Percentiles rank a stretch among this genome's conserved stretches.
Conservation (phyloP, 805 yeast species). For the Starmerella potacharoeniae region DNA sequence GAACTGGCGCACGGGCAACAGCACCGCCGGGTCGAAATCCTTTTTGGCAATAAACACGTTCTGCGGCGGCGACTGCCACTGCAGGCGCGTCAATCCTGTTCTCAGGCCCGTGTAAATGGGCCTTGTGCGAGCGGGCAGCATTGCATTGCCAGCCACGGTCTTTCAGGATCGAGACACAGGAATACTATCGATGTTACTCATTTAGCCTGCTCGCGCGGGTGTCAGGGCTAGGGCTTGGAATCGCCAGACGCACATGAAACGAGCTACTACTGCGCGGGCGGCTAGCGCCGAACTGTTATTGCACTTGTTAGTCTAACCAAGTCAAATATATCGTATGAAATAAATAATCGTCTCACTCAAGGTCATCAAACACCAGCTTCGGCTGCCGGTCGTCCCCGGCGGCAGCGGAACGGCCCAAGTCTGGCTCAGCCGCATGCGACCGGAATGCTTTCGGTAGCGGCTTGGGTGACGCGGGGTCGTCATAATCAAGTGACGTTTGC, state of each 20-base stretch:
- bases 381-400: neutral
- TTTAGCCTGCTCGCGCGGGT: neutral
- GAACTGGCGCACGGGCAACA: conserved; percentile 54
- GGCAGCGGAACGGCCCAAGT: neutral
- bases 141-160: neutral
- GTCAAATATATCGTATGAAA: neutral
- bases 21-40: conserved; percentile 60
- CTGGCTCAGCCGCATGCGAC: neutral
- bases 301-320: no score
- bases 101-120: conserved; percentile 10
- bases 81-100: conserved; percentile 28
- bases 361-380: conserved; percentile 13
- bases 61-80: conserved; percentile 63
- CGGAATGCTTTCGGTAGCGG: conserved; percentile 1
- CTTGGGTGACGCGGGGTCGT: conserved; percentile 8
- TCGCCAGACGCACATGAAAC: neutral
- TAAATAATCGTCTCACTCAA: conserved; percentile 6
- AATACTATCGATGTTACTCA: neutral
- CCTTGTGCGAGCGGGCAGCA: conserved; percentile 18
- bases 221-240: neutral
- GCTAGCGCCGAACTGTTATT: no score
- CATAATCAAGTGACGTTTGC: conserved; percentile 11
- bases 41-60: conserved; percentile 76
- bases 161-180: neutral
- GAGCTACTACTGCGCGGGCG: neutral